Evolutionary conservation across 208 protist species (phyloP).

Genomic region (Blechomonas ayalai): DNA sequence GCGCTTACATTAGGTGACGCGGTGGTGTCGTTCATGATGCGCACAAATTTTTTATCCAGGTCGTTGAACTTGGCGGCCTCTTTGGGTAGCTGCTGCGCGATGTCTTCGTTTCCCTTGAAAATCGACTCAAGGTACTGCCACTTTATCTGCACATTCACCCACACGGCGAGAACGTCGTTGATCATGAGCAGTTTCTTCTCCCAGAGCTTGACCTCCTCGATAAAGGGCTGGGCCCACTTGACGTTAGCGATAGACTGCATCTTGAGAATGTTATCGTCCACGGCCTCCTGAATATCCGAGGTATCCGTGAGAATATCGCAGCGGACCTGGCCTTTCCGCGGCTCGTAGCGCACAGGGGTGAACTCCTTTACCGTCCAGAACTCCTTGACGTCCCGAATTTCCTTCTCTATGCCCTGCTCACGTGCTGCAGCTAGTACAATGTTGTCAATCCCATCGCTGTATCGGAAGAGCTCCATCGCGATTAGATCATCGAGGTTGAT

Average conservation of each 20-base stretch:
- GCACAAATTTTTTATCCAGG: slow-evolving; percentile 96
- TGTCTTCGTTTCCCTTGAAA: slow-evolving; percentile 98
- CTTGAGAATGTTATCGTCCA: slow-evolving; percentile 98
- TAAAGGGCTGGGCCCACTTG: slow-evolving; percentile 95
- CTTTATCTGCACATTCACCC: slow-evolving; percentile 97
- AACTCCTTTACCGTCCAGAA: slow-evolving; percentile 93
- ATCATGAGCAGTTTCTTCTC: slow-evolving; percentile 94
- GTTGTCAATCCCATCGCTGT: slow-evolving; percentile 91
- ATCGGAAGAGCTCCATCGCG: slow-evolving; percentile 95
- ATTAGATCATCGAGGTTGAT: slow-evolving; percentile 97
- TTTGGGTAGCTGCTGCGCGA: slow-evolving; percentile 97
- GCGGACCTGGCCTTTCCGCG: slow-evolving; percentile 81
- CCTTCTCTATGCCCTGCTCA: slow-evolving; percentile 96
- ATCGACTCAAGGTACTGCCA: slow-evolving; percentile 99
- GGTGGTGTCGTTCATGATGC: slow-evolving; percentile 95
- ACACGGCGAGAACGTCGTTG: slow-evolving; percentile 95
- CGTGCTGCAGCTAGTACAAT: slow-evolving; percentile 91
- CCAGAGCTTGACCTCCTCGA: slow-evolving; percentile 95
- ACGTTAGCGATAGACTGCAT: slow-evolving; percentile 96
- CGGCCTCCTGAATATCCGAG: slow-evolving; percentile 93
- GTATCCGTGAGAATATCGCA: slow-evolving; percentile 92
- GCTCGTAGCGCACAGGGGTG: slow-evolving; percentile 82
- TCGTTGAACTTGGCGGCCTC: slow-evolving; percentile 97
- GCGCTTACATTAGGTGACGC: slow-evolving; percentile 91
- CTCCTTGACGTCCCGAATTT: slow-evolving; percentile 91